A percentile compares a stretch with the other conserved stretches of the same genome.
phyloP scores from a whole-genome alignment of 495 filamentous ascomycete species.

The Penicillium arizonense region DNA sequence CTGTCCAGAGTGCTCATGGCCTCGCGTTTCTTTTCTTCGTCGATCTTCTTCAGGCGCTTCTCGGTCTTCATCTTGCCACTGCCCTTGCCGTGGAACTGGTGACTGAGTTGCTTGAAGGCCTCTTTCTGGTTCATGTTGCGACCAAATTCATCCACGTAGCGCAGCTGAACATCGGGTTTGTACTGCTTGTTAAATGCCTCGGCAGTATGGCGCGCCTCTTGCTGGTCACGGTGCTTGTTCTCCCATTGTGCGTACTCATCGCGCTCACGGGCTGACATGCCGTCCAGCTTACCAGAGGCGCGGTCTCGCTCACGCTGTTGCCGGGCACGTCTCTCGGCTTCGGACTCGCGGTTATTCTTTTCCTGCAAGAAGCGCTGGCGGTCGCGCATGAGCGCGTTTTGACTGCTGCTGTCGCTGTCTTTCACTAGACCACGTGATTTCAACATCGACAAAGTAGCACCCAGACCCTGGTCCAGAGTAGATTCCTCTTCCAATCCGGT shows the following conservation, averaged over 20 bases:
- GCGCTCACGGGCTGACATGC: slow-evolving; percentile 85
- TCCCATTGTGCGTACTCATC: slow-evolving; percentile 84
- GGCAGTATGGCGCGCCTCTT: slow-evolving; percentile 74
- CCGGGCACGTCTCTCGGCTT: slow-evolving; percentile 76
- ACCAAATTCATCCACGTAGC: slow-evolving; percentile 86
- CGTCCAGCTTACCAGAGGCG: slow-evolving; percentile 73
- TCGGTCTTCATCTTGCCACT: slow-evolving; percentile 98
- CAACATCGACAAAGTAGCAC: slow-evolving; percentile 76
- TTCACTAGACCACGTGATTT: slow-evolving; percentile 79
- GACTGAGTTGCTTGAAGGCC: slow-evolving; percentile 90
- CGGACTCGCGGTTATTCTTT: slow-evolving; percentile 68
- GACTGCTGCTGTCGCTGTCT: slow-evolving; percentile 55
- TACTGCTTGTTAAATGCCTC: slow-evolving; percentile 85
- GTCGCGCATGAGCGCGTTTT: slow-evolving; percentile 69
- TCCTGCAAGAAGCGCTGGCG: slow-evolving; percentile 79
- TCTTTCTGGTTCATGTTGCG: slow-evolving; percentile 87
- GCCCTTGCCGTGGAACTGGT: slow-evolving; percentile 98
- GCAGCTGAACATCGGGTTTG: slow-evolving; percentile 83
- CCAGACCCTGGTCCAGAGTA: slow-evolving; percentile 72
- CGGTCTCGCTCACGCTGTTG: slow-evolving; percentile 85
- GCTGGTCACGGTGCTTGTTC: slow-evolving; percentile 82
- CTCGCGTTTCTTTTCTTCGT: slow-evolving; percentile 85
- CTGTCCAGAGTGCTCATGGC: slow-evolving; percentile 78
- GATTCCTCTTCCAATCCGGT: slow-evolving; percentile 86
- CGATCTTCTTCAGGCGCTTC: slow-evolving; percentile 94